Base-by-base conservation (phyloP, 148 eudicot genomes). In the Amaranthus palmeri region DNA sequence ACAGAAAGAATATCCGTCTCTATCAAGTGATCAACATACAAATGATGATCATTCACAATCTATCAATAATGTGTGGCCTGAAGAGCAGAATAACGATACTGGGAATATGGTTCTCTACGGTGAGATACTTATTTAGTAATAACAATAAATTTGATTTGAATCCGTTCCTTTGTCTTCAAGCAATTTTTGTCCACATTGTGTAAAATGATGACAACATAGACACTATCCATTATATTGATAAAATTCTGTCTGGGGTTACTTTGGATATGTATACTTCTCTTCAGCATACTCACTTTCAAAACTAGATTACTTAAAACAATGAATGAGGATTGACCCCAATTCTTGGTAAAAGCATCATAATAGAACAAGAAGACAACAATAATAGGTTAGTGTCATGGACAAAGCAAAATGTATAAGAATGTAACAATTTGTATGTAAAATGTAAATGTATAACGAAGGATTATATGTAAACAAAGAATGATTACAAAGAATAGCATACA, bases 1-100 rank as follows among this genome's bases (percentile, higher is more conserved):
- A 74, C 85, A 92, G 96, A 86, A 75, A 67, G 79, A 49, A 25
- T 87, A 73, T 58, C 72, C 54, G 72, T 77, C 85, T 58, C 66
- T 46, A 63, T 66, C 85, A 53, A 72, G 75, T 69, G 65, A 51
- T 45, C 60, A 2, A 25, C 36, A 68, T 75, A 61, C 59, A 65
- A 72, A 75, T 78, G 86, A 78, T 74, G 77, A 67, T 14, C 72
- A 65, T 42, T 2, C 60, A 51, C 85, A 68, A 51, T 64, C 79
- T 72, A n/a, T 65, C 25, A 64, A 72, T 78, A 76, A 70, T 46
- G 44, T 64, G 61, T 17, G 50, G 72, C 83, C 45, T 49, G 86
- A 79, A 15, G 77, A 74, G 59, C 62, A 82, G 66, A 60, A 45
- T 77, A 63, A 53, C 53, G 82, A 79, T 72, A 63, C 71, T 65